phyloP scores from a whole-genome alignment of 2,329 filamentous ascomycete species.

The Pestalotiopsis sp. region DNA sequence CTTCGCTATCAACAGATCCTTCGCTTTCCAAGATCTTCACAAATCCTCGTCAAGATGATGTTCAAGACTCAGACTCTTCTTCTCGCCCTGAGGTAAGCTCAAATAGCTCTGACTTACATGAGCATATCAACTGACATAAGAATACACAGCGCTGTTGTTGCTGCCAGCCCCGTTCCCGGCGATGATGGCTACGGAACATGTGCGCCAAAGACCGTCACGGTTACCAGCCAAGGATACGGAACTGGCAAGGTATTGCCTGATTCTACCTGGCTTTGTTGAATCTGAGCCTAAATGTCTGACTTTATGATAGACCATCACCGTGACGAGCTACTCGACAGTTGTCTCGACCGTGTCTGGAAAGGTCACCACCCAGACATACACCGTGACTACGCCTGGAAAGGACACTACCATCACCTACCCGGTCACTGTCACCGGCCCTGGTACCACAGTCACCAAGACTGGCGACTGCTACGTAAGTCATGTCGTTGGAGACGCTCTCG shows the following conservation, averaged over 20 bases:
- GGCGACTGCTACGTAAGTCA: not conserved
- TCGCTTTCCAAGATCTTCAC: not conserved
- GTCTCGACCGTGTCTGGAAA: not conserved
- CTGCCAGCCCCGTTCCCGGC: conserved; percentile 2
- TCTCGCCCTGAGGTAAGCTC: conserved; percentile 1
- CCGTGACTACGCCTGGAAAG: not conserved
- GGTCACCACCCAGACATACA: not conserved
- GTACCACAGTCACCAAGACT: not conserved
- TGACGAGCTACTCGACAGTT: conserved; percentile 5
- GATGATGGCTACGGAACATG: conserved; percentile 7
- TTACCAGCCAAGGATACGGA: not conserved
- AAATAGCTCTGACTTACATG: not conserved
- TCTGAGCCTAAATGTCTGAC: not conserved
- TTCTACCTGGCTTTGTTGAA: not conserved
- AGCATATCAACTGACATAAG: not conserved
- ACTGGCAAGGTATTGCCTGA: not conserved
- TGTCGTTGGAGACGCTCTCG: not conserved
- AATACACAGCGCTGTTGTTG: conserved; percentile 3
- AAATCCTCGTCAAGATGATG: not conserved
- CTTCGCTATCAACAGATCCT: not conserved
- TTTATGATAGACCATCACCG: not conserved
- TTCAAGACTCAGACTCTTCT: conserved; percentile 5
- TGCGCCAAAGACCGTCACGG: conserved; percentile 1
- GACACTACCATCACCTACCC: not conserved
- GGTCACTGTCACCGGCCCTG: conserved; percentile 1